Evolutionary conservation across 2,329 filamentous ascomycete species (phyloP).

Genomic region (Colletotrichum siamense): DNA sequence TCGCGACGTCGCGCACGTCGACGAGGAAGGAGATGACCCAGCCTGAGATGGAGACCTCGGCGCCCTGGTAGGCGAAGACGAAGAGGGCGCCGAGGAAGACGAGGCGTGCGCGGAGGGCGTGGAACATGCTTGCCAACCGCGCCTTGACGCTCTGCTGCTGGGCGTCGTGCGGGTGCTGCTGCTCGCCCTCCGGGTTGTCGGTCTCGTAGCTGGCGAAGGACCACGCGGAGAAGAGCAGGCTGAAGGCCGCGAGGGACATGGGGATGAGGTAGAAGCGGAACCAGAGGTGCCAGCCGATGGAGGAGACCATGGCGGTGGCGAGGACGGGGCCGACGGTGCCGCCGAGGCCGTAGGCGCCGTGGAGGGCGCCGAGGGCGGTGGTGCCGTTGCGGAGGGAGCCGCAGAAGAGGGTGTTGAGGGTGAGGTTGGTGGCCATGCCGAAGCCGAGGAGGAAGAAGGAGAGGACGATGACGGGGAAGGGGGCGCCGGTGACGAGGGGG

Average conservation of each 20-base stretch:
- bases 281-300: slow-evolving; percentile 61
- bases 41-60: slow-evolving; percentile 84
- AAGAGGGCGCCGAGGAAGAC: slow-evolving; percentile 80
- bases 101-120: slow-evolving; percentile 56
- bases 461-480: slow-evolving; percentile 71
- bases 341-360: slow-evolving; percentile 72
- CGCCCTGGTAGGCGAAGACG: slow-evolving; percentile 86
- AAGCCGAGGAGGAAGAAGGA: slow-evolving; percentile 73
- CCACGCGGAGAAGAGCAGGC: slow-evolving; percentile 64
- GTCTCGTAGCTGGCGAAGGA: slow-evolving; percentile 73
- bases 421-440: slow-evolving; percentile 60
- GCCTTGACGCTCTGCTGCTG: slow-evolving; percentile 19
- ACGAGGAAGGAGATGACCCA: slow-evolving; percentile 91
- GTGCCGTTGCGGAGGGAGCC: slow-evolving; percentile 60
- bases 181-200: slow-evolving; percentile 45
- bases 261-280: slow-evolving; percentile 76
- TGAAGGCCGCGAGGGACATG: slow-evolving; percentile 61
- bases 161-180: neutral
- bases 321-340: slow-evolving; percentile 73
- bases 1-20: slow-evolving; percentile 66
- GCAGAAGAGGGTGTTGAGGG: slow-evolving; percentile 65
- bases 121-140: slow-evolving; percentile 47
- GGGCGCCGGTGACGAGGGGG: slow-evolving; percentile 69
- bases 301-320: slow-evolving; percentile 74
- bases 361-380: slow-evolving; percentile 65